Evolutionary conservation across 2,329 filamentous ascomycete genomes (phyloP), one percentile per base, ranked within the genome.

Genomic region (Berkeleyomyces basicola): DNA sequence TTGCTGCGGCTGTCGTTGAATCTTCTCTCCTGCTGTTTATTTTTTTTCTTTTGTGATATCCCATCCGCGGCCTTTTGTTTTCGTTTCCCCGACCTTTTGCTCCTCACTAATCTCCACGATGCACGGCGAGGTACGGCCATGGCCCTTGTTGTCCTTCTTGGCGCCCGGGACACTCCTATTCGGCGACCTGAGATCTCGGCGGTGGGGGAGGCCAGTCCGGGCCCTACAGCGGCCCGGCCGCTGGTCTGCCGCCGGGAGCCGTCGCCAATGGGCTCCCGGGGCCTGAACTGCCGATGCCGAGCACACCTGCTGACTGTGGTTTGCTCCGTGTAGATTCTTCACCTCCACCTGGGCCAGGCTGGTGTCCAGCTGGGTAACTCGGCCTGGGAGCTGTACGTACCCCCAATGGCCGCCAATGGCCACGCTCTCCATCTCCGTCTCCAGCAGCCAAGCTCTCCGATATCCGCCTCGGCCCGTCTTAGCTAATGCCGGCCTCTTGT

Each of bases 341-440:
- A 84, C 75, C 75, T 84, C 72, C 81, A 84, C 72, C 73, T 83
- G 70, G 81, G 81, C 73, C 81, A 87, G 79, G 84, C 85, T 76
- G 85, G 84, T 76, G 82, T 79, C 71, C 84, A 87, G 81, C 82
- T 87, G 67, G 85, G 84, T 71, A 86, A 86, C 79, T 85, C 82
- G 72, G 84, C 85, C 69, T 87, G 84, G 84, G 84, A 87, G 76
- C 83, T 87, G 84, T 87, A 81, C 72, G 84, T 77, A 67, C 63
- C 71, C 69, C 70, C 61, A 11, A 16, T 58, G 23, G 4, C 37
- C 49, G 36, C 58, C 47, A 37, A n/a, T 51, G 43, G 10, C 33
- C 51, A 40, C 37, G 7, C 33, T 31, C 11, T 11, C 16, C 39
- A 46, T 23, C 33, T 55, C 51, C 36, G 33, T 36, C 3, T 39